Percentiles rank a stretch among this genome's conserved stretches.
These are phyloP conservation scores for Leucaena leucocephala DNA, from an alignment of 306 rosid species.

Conservation along the genomic window DNA sequence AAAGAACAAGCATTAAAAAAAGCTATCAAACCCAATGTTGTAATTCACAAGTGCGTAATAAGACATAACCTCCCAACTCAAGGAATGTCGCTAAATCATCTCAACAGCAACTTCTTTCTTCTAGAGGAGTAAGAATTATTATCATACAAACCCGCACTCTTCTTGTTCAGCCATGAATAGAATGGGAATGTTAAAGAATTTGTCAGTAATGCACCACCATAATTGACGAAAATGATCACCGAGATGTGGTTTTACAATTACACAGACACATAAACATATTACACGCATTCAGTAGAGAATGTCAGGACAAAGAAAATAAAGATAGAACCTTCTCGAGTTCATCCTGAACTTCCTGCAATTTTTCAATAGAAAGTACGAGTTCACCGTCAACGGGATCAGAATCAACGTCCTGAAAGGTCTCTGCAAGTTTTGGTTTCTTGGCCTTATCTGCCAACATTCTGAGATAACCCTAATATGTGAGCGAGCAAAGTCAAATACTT, in stretches of 20 bases:
- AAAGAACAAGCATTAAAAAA: neutral
- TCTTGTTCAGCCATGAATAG: neutral
- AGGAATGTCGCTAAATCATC: neutral
- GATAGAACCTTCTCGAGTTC: slow-evolving; percentile 37
- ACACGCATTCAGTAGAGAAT: neutral
- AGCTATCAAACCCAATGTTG: neutral
- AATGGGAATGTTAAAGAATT: neutral
- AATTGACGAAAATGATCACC: neutral
- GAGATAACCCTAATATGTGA: neutral
- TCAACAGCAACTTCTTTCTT: neutral
- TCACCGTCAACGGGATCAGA: slow-evolving; percentile 29
- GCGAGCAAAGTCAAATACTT: neutral
- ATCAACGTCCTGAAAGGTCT: neutral
- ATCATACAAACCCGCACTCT: too few species aligned
- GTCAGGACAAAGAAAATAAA: neutral
- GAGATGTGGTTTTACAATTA: too few species aligned
- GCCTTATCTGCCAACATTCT: slow-evolving; percentile 27
- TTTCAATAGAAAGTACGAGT: slow-evolving; percentile 24
- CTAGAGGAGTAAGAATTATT: neutral
- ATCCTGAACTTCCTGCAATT: slow-evolving; percentile 34
- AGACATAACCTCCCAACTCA: neutral
- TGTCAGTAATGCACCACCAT: neutral
- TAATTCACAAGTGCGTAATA: neutral
- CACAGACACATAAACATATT: too few species aligned
- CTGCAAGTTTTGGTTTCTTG: slow-evolving; percentile 16